Percentiles rank a stretch among this genome's conserved stretches.
Conservation (phyloP, 108 stramenopile species). For the Nitzschia palea region DNA sequence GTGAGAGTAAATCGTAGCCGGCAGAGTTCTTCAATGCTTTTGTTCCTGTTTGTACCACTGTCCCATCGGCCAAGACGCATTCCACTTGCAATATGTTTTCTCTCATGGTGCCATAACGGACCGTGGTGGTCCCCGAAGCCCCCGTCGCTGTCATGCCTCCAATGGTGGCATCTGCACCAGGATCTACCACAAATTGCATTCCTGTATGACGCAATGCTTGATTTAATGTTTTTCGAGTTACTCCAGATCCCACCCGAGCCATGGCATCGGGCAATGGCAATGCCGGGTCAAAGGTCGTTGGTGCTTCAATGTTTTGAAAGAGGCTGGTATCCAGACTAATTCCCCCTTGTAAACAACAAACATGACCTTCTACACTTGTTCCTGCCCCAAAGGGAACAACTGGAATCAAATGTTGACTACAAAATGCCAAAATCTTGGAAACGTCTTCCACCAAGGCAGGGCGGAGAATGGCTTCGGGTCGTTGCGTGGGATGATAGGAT, state of each 20-base stretch:
- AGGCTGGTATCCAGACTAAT: constrained; percentile 69
- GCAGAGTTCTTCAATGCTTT: constrained; percentile 80
- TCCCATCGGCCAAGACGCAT: constrained; percentile 77
- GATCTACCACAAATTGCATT: constrained; percentile 93
- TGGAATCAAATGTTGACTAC: constrained; percentile 61
- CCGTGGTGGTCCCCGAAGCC: constrained; percentile 93
- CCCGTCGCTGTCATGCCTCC: constrained; percentile 88
- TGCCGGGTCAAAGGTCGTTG: background rate
- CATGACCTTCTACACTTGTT: constrained; percentile 94
- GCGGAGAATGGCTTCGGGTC: constrained; percentile 77
- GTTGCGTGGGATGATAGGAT: constrained; percentile 55
- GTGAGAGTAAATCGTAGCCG: constrained; percentile 87
- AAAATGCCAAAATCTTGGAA: constrained; percentile 52
- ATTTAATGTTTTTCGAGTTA: constrained; percentile 71
- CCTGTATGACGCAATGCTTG: constrained; percentile 79
- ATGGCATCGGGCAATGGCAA: constrained; percentile 45
- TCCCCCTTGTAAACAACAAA: constrained; percentile 49
- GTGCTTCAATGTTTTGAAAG: constrained; percentile 42
- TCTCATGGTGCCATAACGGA: constrained; percentile 95
- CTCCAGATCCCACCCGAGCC: constrained; percentile 72
- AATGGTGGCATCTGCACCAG: constrained; percentile 93
- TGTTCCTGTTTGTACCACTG: constrained; percentile 51
- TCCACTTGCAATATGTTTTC: constrained; percentile 86
- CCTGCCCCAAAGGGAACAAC: constrained; percentile 94
- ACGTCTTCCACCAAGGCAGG: constrained; percentile 81